Percentiles rank a stretch among this genome's conserved stretches.
phyloP scores from a whole-genome alignment of 441 rosid species.

The Eruca vesicaria region DNA sequence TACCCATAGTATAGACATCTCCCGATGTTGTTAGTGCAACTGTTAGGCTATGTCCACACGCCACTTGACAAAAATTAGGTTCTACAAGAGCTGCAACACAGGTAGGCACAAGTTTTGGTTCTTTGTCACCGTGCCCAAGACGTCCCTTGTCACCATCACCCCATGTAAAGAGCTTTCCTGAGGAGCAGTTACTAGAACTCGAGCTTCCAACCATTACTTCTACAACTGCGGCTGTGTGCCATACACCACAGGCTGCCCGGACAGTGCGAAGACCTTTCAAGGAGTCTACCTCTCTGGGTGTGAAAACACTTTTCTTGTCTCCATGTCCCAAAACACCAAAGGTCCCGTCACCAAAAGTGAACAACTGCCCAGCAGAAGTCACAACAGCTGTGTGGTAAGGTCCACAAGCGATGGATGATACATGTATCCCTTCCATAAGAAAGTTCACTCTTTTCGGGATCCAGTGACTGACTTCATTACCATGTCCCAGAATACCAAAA shows the following conservation, averaged over 20 bases:
- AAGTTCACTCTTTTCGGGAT: slow-evolving; percentile 88
- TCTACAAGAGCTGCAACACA: slow-evolving; percentile 97
- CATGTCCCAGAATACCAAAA: slow-evolving; percentile 95
- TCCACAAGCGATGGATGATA: slow-evolving; percentile 91
- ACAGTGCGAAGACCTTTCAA: slow-evolving; percentile 95
- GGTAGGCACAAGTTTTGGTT: slow-evolving; percentile 87
- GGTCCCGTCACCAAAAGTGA: slow-evolving; percentile 98
- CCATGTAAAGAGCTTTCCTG: slow-evolving; percentile 95
- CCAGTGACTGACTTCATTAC: slow-evolving; percentile 92
- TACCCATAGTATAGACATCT: slow-evolving; percentile 89
- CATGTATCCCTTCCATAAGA: slow-evolving; percentile 90
- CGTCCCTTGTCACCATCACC: slow-evolving; percentile 97
- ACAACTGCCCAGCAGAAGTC: slow-evolving; percentile 90
- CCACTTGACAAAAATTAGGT: slow-evolving; percentile 91
- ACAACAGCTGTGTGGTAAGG: slow-evolving; percentile 98
- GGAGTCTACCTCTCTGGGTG: slow-evolving; percentile 91
- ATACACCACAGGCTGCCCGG: slow-evolving; percentile 94
- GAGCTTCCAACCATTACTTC: slow-evolving; percentile 97
- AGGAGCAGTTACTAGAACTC: slow-evolving; percentile 85
- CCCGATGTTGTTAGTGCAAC: slow-evolving; percentile 90
- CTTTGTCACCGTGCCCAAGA: slow-evolving; percentile 96
- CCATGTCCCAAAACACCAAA: slow-evolving; percentile 96
- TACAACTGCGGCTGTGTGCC: slow-evolving; percentile 98
- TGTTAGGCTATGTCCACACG: slow-evolving; percentile 88
- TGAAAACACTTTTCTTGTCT: slow-evolving; percentile 70